phyloP scores from a whole-genome alignment of 257 asterid species.

The Nicotiana paniculata region DNA sequence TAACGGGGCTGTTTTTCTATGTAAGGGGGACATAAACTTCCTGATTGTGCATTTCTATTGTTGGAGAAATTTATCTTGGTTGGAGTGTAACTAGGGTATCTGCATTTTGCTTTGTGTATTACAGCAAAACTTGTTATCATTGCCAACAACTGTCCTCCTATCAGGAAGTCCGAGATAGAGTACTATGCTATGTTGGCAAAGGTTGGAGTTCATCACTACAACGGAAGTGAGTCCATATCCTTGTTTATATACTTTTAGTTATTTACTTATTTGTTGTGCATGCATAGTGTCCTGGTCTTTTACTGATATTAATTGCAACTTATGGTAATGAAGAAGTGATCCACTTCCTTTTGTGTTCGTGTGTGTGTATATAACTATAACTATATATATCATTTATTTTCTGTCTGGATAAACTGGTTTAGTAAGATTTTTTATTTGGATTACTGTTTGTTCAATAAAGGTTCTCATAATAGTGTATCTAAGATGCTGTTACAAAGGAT shows the following conservation, averaged over 20 bases:
- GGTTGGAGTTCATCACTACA: slow-evolving; percentile 71
- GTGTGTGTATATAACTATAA: no score
- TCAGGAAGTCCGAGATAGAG: slow-evolving; percentile 79
- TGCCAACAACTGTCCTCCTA: slow-evolving; percentile 73
- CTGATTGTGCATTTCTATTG: not conserved
- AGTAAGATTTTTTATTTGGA: not conserved
- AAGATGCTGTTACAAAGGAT: not conserved
- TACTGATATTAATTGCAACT: not conserved
- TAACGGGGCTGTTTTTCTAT: not conserved
- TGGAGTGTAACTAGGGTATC: not conserved
- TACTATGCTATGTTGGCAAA: slow-evolving; percentile 72
- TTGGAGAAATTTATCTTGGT: not conserved
- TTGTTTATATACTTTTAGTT: not conserved
- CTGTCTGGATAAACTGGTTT: not conserved
- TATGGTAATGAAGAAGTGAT: not conserved
- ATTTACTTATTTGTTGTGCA: not conserved
- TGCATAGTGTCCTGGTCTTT: not conserved
- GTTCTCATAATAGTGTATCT: not conserved
- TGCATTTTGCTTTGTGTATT: not conserved
- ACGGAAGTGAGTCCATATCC: slow-evolving; percentile 48
- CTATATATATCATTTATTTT: not conserved
- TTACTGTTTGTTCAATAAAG: not conserved
- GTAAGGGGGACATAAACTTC: not conserved
- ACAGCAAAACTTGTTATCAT: slow-evolving; percentile 27
- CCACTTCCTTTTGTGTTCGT: not conserved